phyloP scores from a whole-genome alignment of 352 stramenopile species.

The Pythium pyrilobum region DNA sequence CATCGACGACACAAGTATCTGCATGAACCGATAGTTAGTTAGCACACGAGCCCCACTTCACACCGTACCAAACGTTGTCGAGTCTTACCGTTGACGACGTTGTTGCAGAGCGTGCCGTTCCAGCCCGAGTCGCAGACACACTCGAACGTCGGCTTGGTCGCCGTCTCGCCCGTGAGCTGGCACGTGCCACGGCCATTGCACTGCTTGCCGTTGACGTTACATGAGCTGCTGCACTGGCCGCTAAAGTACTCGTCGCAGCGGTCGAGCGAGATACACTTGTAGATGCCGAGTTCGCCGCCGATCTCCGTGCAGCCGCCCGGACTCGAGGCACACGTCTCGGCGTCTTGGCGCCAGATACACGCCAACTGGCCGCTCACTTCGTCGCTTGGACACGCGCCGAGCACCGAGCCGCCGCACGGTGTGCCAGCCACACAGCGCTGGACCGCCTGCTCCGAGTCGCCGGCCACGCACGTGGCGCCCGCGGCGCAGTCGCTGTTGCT shows the following conservation, averaged over 20 bases:
- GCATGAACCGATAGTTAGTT: neutral
- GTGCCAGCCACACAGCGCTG: conserved; percentile 64
- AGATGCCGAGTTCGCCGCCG: conserved; percentile 38
- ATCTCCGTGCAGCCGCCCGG: conserved; percentile 25
- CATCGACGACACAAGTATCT: conserved; percentile 37
- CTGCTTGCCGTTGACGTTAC: conserved; percentile 31
- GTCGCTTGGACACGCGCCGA: conserved; percentile 60
- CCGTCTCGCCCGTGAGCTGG: conserved; percentile 24
- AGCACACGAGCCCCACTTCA: no score
- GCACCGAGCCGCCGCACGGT: conserved; percentile 39
- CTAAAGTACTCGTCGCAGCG: conserved; percentile 71
- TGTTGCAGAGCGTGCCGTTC: conserved; percentile 62
- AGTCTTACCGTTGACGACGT: conserved; percentile 39
- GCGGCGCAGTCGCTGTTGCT: conserved; percentile 54
- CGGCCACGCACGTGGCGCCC: conserved; percentile 69
- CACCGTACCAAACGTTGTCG: no score
- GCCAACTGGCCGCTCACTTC: conserved; percentile 51
- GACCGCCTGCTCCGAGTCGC: conserved; percentile 48
- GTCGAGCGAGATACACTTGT: conserved; percentile 77
- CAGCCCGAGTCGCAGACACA: conserved; percentile 67
- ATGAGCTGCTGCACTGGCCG: conserved; percentile 36
- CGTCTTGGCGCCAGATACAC: conserved; percentile 47
- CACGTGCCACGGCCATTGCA: conserved; percentile 72
- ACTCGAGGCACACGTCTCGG: conserved; percentile 15
- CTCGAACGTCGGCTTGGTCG: conserved; percentile 36